Evolutionary conservation across 352 stramenopile genomes (phyloP), one percentile per base, ranked within the genome.

Genomic region (Phytopythium sindhum): DNA sequence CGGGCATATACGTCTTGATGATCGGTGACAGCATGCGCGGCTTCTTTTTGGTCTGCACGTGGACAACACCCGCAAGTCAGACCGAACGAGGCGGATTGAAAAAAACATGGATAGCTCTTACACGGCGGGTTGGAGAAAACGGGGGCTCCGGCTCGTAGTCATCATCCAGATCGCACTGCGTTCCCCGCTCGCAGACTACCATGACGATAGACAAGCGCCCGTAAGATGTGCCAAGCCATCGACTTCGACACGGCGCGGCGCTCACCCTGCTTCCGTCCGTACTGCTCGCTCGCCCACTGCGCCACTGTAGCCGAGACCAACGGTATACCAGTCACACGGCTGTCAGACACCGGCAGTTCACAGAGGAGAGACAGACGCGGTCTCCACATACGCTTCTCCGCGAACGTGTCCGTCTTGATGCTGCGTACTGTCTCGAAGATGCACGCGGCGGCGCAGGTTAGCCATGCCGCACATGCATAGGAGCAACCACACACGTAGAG

Each of bases 241-340:
- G 24, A 12, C 33, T 0, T 29, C 15, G 33, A n/a, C 11, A 47
- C 23, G 5, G 2, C 8, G 9, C 21, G 0, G 4, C 11, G 33
- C 54, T 33, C n/a, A 47, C 54, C 21, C n/a, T 37, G 23, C 37
- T 60, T 60, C 2, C 23, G 17, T 37, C 65, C 69, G 42, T 41
- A 57, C 11, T 53, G 61, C 42, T 63, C 47, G 23, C 67, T 57
- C 73, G 76, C 76, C 73, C 73, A 80, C 48, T 72, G 41, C 17
- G 60, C 21, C 35, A 80, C 73, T 80, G 39, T 17, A 47, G 35
- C 31, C 24, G 17, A 35, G 31, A 48, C 6, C 2, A 21, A 59
- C 35, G 35, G 62, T 19, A 9, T 2, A 19, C 28, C 12, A 21
- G 23, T 33, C 23, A 21, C 15, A n/a, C 42, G 21, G 42, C n/a